Percentiles rank a stretch among this genome's conserved stretches.
Evolutionary conservation across 225 moss, liverwort and hornwort species (phyloP).

Genomic region (Lunularia cruciata): DNA sequence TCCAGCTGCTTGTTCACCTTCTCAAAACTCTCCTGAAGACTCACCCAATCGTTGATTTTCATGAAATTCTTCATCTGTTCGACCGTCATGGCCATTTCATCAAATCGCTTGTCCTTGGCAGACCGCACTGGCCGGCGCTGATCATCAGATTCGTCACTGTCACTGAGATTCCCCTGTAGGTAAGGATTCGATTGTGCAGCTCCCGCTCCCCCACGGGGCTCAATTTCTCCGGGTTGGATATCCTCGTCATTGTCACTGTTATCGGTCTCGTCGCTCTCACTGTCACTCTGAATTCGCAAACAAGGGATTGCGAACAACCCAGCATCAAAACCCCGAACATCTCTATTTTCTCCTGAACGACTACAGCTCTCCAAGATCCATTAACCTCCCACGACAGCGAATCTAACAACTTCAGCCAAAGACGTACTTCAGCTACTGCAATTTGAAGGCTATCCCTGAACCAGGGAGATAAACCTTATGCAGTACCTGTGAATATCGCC

Average conservation of each 20-base stretch:
- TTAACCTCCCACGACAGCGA: neutral
- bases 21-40: slow-evolving; percentile 93
- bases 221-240: slow-evolving; percentile 28
- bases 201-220: slow-evolving; percentile 23
- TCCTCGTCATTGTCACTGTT: slow-evolving; percentile 36
- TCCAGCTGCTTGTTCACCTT: slow-evolving; percentile 94
- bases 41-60: slow-evolving; percentile 98
- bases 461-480: too few relatives aligned
- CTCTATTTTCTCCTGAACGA: too few relatives aligned
- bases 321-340: too few relatives aligned
- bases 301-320: too few relatives aligned
- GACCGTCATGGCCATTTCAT: slow-evolving; percentile 85
- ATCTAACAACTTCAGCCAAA: too few relatives aligned
- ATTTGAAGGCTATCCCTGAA: too few relatives aligned
- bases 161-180: slow-evolving; percentile 39
- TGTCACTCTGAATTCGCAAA: slow-evolving; percentile 45
- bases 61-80: slow-evolving; percentile 91
- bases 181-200: slow-evolving; percentile 46
- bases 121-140: slow-evolving; percentile 80
- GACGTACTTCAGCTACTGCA: too few relatives aligned
- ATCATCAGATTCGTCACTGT: slow-evolving; percentile 83
- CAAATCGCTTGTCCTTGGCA: slow-evolving; percentile 85
- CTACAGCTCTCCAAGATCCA: too few relatives aligned
- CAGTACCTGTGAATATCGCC: too few relatives aligned
- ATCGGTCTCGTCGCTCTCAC: slow-evolving; percentile 54